Percentiles rank a stretch among this genome's conserved stretches.
phyloP scores from a whole-genome alignment of 768 basidiomycete species.

The Suillus hirtellus region DNA sequence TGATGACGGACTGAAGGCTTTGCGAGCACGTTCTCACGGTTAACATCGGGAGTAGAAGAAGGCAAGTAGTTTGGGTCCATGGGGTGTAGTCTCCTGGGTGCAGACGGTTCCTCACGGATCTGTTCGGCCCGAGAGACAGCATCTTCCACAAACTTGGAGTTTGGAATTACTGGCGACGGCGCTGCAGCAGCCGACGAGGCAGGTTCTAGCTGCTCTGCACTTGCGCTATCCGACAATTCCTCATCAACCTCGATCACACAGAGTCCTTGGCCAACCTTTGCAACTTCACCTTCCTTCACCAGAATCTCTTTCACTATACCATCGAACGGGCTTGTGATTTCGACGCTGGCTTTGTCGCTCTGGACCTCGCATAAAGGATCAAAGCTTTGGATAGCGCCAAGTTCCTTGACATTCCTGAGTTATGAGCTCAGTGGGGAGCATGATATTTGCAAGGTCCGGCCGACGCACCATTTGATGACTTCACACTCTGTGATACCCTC shows the following conservation, averaged over 20 bases:
- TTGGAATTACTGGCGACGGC: not conserved
- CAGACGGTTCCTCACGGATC: not conserved
- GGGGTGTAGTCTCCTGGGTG: conserved; percentile 48
- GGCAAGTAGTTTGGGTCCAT: conserved; percentile 56
- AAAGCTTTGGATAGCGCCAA: conserved; percentile 56
- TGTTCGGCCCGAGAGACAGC: not conserved
- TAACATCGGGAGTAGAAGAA: conserved; percentile 17
- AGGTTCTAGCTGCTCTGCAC: conserved; percentile 19
- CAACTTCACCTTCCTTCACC: conserved; percentile 79
- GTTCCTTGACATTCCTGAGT: conserved; percentile 62
- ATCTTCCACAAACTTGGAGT: conserved; percentile 17
- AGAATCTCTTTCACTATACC: conserved; percentile 72
- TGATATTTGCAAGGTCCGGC: conserved; percentile 27
- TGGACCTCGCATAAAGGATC: conserved; percentile 82
- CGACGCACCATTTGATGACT: conserved; percentile 77
- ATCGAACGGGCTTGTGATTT: conserved; percentile 86
- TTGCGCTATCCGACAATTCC: conserved; percentile 35
- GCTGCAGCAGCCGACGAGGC: not conserved
- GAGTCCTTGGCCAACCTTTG: conserved; percentile 77
- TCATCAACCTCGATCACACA: conserved; percentile 83
- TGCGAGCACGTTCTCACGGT: conserved; percentile 51
- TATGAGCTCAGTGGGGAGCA: not conserved
- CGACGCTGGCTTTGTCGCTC: conserved; percentile 88
- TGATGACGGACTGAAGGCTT: conserved; percentile 79
- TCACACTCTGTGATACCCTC: conserved; percentile 93